phyloP scores from a whole-genome alignment of 306 rosid species.

The Arachis stenosperma region DNA sequence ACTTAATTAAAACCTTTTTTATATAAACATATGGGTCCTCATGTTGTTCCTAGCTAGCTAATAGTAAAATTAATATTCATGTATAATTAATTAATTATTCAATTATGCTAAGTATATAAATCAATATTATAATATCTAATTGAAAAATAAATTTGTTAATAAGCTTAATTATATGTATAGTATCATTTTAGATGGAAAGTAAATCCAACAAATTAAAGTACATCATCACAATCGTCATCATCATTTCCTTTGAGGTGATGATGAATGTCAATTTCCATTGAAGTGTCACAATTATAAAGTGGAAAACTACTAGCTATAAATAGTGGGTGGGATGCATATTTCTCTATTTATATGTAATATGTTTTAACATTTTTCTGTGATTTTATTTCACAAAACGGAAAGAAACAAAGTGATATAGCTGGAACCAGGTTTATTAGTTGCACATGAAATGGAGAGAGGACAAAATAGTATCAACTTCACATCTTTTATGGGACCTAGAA shows the following conservation, averaged over 20 bases:
- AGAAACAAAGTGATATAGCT: slow-evolving; percentile 22
- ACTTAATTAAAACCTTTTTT: too few species aligned
- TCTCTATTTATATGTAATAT: not conserved
- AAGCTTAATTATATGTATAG: not conserved
- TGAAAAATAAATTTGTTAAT: too few species aligned
- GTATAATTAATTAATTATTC: too few species aligned
- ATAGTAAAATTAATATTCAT: too few species aligned
- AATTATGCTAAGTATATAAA: too few species aligned
- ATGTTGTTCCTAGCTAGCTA: too few species aligned
- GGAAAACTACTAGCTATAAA: not conserved
- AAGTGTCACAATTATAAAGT: not conserved
- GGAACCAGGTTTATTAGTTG: slow-evolving; percentile 10
- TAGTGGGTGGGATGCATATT: slow-evolving; percentile 1
- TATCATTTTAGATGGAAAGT: not conserved
- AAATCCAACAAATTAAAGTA: not conserved
- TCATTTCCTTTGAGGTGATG: not conserved
- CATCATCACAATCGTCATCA: not conserved
- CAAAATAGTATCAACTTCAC: not conserved
- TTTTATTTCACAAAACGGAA: not conserved
- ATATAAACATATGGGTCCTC: too few species aligned
- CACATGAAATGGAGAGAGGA: not conserved
- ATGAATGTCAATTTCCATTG: not conserved
- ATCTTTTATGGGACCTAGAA: not conserved
- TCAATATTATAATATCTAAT: too few species aligned
- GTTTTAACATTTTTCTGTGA: not conserved